These are phyloP conservation scores for Xerocomus spinulosus DNA, from an alignment of 768 basidiomycete genomes.

Conservation along the genomic window DNA sequence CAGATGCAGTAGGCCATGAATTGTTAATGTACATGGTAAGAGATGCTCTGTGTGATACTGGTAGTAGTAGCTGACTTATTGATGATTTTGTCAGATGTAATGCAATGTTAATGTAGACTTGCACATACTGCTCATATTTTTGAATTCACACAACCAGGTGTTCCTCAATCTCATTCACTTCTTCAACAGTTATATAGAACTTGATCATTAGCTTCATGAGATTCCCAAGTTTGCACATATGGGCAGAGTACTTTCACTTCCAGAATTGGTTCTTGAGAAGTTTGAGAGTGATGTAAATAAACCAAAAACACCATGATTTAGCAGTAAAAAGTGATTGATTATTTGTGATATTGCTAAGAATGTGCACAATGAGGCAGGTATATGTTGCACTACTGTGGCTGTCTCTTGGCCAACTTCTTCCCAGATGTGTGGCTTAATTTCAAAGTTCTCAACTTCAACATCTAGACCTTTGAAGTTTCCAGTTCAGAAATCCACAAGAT, in stretches of 20 bases:
- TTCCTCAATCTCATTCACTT: not conserved
- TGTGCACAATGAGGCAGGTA: conserved; percentile 35
- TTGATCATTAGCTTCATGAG: not conserved
- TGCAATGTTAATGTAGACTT: no score
- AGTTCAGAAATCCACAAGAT: not conserved
- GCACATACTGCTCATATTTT: not conserved
- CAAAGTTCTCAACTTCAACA: conserved; percentile 25
- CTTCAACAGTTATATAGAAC: not conserved
- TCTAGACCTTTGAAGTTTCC: conserved; percentile 34
- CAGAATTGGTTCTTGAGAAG: not conserved
- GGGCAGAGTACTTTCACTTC: not conserved
- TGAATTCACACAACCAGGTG: not conserved
- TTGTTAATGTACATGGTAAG: conserved; percentile 11
- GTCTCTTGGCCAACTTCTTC: conserved; percentile 37
- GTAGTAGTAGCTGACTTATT: conserved; percentile 11
- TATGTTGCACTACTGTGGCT: conserved; percentile 9
- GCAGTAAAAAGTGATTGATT: no score
- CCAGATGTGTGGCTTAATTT: conserved; percentile 33
- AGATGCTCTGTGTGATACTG: conserved; percentile 5
- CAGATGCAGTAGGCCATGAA: conserved; percentile 23
- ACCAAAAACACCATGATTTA: conserved; percentile 22
- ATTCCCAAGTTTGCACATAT: not conserved
- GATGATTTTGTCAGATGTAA: no score
- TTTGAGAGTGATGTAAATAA: conserved; percentile 14
- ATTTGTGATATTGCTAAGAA: no score